Conservation (phyloP, 139 green algal species). For the Tetradesmus lagerheimii region DNA sequence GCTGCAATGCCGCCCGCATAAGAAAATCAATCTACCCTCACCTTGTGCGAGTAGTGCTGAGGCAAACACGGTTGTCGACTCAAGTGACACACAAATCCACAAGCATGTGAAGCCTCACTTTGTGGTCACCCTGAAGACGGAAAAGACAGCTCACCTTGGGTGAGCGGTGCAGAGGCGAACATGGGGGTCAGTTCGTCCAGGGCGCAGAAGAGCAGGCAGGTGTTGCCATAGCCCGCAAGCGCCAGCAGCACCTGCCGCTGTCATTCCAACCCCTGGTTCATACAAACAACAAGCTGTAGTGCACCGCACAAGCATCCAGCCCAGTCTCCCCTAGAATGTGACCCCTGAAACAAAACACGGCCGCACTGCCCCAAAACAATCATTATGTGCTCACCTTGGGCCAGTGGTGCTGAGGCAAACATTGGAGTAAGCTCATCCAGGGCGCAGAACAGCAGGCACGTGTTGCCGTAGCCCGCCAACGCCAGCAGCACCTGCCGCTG, state of each 20-base stretch:
- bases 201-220: slow-evolving; percentile 69
- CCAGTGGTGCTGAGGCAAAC: slow-evolving; percentile 67
- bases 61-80: neutral
- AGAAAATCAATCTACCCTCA: too few relatives aligned
- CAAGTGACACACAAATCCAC: neutral
- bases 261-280: too few relatives aligned
- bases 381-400: slow-evolving; percentile 40
- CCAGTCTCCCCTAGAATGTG: too few relatives aligned
- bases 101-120: neutral
- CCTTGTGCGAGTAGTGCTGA: neutral
- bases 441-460: slow-evolving; percentile 69
- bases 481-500: slow-evolving; percentile 54
- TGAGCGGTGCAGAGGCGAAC: slow-evolving; percentile 66
- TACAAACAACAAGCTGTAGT: too few relatives aligned
- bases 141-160: slow-evolving; percentile 46
- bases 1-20: too few relatives aligned
- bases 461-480: slow-evolving; percentile 67
- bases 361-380: too few relatives aligned
- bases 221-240: slow-evolving; percentile 65
- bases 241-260: slow-evolving; percentile 61
- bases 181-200: slow-evolving; percentile 78
- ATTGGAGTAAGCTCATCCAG: slow-evolving; percentile 79
- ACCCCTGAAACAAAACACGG: too few relatives aligned
- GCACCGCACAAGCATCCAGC: too few relatives aligned
- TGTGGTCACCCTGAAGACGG: too few relatives aligned